Conservation (phyloP, 176 grass and related monocot species). For the Carex kokanica region DNA sequence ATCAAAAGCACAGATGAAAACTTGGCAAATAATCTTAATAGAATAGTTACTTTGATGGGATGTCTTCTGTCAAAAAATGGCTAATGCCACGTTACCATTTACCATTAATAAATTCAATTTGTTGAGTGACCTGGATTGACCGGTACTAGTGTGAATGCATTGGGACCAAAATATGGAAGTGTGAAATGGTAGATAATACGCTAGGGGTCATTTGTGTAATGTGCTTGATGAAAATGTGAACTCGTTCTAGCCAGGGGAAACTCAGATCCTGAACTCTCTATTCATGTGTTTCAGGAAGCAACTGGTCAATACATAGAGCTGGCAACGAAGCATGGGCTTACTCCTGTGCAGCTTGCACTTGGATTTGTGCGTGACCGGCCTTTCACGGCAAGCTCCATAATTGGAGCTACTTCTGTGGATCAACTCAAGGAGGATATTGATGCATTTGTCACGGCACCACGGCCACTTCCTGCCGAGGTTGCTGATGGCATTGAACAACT, state of each 20-base stretch:
- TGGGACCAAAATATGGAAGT: not conserved
- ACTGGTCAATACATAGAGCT: conserved; percentile 57
- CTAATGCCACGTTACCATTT: not conserved
- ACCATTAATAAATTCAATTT: not conserved
- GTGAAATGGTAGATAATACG: not conserved
- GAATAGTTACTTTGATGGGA: not conserved
- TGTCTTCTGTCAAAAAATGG: not conserved
- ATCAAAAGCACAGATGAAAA: not conserved
- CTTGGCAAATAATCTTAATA: not conserved
- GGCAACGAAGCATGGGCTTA: conserved; percentile 68
- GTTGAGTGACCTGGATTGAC: not conserved
- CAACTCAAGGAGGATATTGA: conserved; percentile 74
- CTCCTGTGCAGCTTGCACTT: conserved; percentile 69
- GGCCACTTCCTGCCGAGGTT: conserved; percentile 53
- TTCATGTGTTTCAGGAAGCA: conserved; percentile 43
- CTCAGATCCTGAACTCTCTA: not conserved
- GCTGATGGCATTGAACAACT: conserved; percentile 46
- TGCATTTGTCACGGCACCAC: conserved; percentile 46
- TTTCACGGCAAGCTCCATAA: conserved; percentile 78
- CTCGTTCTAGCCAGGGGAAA: not conserved
- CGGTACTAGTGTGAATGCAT: not conserved
- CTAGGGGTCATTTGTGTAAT: not conserved
- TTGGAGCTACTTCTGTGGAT: conserved; percentile 71
- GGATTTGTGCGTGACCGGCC: conserved; percentile 68
- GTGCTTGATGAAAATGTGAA: not conserved